Evolutionary conservation across 2,329 filamentous ascomycete species (phyloP), one percentile per base, ranked within the genome.

Genomic region (Metarhizium robertsii): DNA sequence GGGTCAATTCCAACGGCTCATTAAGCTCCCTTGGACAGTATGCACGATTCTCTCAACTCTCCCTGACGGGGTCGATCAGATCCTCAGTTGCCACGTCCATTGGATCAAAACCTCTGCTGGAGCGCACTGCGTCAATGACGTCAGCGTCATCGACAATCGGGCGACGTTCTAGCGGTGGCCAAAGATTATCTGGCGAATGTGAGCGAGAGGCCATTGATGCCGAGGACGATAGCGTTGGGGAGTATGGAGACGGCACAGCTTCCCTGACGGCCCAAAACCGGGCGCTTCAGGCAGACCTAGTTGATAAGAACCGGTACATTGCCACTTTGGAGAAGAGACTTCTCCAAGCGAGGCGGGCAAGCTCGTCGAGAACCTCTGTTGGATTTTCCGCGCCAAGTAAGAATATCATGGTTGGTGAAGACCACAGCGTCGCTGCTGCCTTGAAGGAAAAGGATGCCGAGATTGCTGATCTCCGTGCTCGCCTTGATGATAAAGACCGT

Each of bases 271-370:
- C 89, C n/a, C 94, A 96, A 67, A 91, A 96, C 62, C 84, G 86
- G 52, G 88, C 95, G n/a, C 74, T 99, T 50, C 94, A 96, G 69
- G 84, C 91, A n/a, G 94, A 99, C 69, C 80, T 99, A 50, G 83
- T 82, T n/a, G 94, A 99, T 72, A 96, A 96, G 75, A 97, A 94
- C 64, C 87, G 94, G 36, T 99, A 99, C 69, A 97, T 97, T 62
- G 81, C 88, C 32, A 97, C 94, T 0, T 74, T 99, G 13, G 94
- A 99, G 73, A 95, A 95, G 71, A 84, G 94, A 30, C 76, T 99
- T 1, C 77, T 97, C 38, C 94, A 99, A 66, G 94, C 94, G 42
- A 81, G 94, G 45, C 81, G 92, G 50, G 90, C 91, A 0, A 96
- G 92, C 71, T 91, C 95, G 54, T 92, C 90, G 7, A 85, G 92